A percentile compares a stretch with the other conserved stretches of the same genome.
These are phyloP conservation scores for Globisporangium paroecandrum DNA, from an alignment of 352 stramenopile species.

Conservation along the genomic window DNA sequence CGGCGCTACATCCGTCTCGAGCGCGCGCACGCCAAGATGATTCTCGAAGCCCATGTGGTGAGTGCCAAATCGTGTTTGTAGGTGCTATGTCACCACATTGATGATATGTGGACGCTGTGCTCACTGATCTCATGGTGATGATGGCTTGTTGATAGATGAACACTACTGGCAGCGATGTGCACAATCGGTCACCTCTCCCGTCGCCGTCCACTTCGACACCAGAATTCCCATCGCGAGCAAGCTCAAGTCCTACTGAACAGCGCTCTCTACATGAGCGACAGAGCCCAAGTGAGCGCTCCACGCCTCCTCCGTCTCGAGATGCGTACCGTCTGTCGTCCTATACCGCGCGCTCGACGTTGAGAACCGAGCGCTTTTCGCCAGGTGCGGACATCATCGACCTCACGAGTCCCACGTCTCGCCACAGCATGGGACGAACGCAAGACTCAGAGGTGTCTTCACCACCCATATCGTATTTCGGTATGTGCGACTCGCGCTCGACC, in stretches of 20 bases:
- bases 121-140: neutral
- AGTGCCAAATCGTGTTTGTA: neutral
- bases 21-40: constrained; percentile 39
- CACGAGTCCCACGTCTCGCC: constrained; percentile 35
- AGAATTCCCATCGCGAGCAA: neutral
- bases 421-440: constrained; percentile 11
- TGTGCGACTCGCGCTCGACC: neutral
- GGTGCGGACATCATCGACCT: constrained; percentile 53
- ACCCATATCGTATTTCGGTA: neutral
- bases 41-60: constrained; percentile 22
- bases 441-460: neutral
- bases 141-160: constrained; percentile 6
- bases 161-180: neutral
- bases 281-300: neutral
- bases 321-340: neutral
- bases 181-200: constrained; percentile 6
- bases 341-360: neutral
- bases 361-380: constrained; percentile 6
- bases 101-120: neutral
- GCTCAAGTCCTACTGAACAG: neutral
- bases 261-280: neutral
- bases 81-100: neutral
- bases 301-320: neutral
- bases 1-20: constrained; percentile 61
- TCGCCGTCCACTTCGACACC: neutral